Evolutionary conservation across 1,284 basidiomycete genomes (phyloP).

Genomic region (Cerrena zonata): DNA sequence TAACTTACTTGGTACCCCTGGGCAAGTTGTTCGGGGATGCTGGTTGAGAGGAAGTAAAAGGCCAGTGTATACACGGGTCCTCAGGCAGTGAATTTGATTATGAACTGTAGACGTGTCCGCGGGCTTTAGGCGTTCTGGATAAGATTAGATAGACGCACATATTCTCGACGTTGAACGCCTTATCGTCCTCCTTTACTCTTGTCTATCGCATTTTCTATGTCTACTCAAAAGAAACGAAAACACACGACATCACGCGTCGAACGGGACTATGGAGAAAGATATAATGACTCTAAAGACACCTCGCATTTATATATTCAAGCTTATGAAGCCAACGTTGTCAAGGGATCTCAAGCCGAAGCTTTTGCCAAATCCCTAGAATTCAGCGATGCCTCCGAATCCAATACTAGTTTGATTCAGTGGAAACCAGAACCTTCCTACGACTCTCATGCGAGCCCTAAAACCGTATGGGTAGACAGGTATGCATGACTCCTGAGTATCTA

Average conservation of each 20-base stretch:
- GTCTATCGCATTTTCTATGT: neutral
- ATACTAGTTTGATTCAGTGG: constrained; percentile 42
- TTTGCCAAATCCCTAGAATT: constrained; percentile 46
- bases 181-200: no score
- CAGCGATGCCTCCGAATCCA: constrained; percentile 13
- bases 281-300: neutral
- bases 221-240: neutral
- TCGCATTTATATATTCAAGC: constrained; percentile 50
- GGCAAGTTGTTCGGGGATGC: no score
- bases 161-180: neutral
- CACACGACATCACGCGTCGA: neutral
- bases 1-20: no score
- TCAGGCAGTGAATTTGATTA: no score
- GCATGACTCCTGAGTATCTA: constrained; percentile 18
- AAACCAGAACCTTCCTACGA: constrained; percentile 12
- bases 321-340: constrained; percentile 60
- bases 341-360: constrained; percentile 38
- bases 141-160: neutral
- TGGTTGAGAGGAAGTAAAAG: no score
- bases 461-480: constrained; percentile 61
- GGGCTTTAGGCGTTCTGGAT: neutral
- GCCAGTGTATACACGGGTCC: no score
- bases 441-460: constrained; percentile 3
- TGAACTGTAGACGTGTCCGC: neutral
- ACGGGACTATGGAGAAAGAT: constrained; percentile 8